Conservation (phyloP, 2,329 filamentous ascomycete species). For the Hymenoscyphus fraxineus region DNA sequence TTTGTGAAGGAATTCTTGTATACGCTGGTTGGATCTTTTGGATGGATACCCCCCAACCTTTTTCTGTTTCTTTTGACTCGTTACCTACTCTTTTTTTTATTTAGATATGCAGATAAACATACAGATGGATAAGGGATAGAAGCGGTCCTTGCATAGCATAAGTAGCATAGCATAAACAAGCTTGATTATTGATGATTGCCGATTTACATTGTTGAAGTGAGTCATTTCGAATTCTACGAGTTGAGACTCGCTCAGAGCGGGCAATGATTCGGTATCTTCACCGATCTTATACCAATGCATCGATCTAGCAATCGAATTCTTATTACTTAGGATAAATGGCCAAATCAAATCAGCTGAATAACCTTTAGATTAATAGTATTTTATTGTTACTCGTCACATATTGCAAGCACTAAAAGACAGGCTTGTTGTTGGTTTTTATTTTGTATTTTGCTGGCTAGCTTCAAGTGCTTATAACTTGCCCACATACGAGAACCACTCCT, state of each 20-base stretch:
- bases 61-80: background rate
- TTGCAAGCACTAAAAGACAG: too few species aligned
- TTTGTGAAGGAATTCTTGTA: constrained; percentile 10
- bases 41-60: background rate
- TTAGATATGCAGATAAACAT: background rate
- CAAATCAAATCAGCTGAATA: too few species aligned
- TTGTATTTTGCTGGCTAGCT: too few species aligned
- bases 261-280: background rate
- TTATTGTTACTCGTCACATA: too few species aligned
- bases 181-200: background rate
- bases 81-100: background rate
- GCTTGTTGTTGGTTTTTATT: too few species aligned
- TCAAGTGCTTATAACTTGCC: too few species aligned
- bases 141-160: constrained; percentile 1
- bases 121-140: background rate
- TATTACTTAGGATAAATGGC: too few species aligned
- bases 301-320: too few species aligned
- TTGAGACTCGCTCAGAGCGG: background rate
- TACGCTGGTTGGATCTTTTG: constrained; percentile 6
- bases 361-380: too few species aligned
- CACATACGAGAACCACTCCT: too few species aligned
- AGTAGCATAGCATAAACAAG: background rate
- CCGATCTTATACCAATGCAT: too few species aligned
- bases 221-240: background rate
- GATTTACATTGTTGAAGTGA: background rate